phyloP scores from a whole-genome alignment of 225 moss, liverwort and hornwort genomes.

The Physcomitrellopsis africana region DNA sequence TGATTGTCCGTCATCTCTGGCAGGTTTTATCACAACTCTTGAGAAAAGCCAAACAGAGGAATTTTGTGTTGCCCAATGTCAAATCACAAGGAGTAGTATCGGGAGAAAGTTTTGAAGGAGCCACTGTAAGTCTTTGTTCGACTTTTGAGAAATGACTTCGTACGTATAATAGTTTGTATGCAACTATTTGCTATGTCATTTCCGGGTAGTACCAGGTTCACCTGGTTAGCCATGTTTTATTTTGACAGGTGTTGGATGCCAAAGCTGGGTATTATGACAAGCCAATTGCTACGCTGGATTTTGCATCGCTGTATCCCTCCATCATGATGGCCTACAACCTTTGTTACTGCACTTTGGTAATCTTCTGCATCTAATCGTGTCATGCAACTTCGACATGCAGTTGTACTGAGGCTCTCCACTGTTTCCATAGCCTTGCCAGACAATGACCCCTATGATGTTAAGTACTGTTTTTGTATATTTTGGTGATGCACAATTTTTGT shows the following conservation, averaged over 20 bases:
- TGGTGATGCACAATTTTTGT: conserved; percentile 18
- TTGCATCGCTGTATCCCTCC: conserved; percentile 97
- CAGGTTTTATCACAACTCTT: conserved; percentile 95
- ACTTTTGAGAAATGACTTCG: background rate
- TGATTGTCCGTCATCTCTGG: conserved; percentile 29
- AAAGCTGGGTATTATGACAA: conserved; percentile 96
- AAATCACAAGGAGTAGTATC: conserved; percentile 81
- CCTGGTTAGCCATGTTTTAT: conserved; percentile 8
- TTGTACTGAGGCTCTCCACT: background rate
- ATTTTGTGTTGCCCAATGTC: conserved; percentile 79
- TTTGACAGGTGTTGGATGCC: conserved; percentile 83
- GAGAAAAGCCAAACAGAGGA: conserved; percentile 80
- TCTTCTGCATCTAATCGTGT: conserved; percentile 10
- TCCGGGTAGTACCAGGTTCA: background rate
- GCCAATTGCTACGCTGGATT: conserved; percentile 98
- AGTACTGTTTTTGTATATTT: conserved; percentile 11
- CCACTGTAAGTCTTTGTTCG: conserved; percentile 67
- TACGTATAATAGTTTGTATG: background rate
- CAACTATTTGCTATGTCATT: conserved; percentile 19
- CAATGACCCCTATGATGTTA: conserved; percentile 15
- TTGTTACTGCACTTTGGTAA: conserved; percentile 97
- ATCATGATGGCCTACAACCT: conserved; percentile 99
- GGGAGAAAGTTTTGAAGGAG: conserved; percentile 94
- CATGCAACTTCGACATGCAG: conserved; percentile 23
- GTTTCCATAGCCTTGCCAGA: conserved; percentile 12